phyloP scores from a whole-genome alignment of 495 filamentous ascomycete species.

The Aspergillus ostianus region DNA sequence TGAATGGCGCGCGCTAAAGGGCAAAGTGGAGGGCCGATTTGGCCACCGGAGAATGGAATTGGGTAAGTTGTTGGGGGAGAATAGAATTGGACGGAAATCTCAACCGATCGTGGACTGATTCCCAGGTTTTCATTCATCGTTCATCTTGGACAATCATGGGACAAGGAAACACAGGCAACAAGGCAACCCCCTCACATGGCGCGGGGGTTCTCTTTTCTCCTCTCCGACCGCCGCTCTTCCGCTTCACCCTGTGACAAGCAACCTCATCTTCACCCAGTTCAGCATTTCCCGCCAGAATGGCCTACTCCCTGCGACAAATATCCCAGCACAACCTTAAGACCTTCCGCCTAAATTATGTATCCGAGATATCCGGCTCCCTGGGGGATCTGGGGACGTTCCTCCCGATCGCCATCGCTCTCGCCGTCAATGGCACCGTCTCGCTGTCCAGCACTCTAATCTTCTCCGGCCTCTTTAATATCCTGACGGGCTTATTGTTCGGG shows the following conservation, averaged over 20 bases:
- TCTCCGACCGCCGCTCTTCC: neutral
- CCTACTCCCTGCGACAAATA: conserved; percentile 31
- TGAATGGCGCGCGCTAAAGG: conserved; percentile 26
- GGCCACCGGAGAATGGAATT: too few species aligned
- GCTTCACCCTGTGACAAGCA: neutral
- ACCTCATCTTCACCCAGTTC: neutral
- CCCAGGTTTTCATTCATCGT: too few species aligned
- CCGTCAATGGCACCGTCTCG: conserved; percentile 69
- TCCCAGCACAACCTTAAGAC: conserved; percentile 34
- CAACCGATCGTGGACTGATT: neutral
- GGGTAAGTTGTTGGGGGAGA: too few species aligned
- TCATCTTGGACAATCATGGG: too few species aligned
- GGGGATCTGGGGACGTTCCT: conserved; percentile 91
- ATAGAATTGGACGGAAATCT: neutral
- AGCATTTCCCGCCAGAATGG: conserved; percentile 24
- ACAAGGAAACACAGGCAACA: neutral
- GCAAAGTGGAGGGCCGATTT: too few species aligned
- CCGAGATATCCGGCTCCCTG: conserved; percentile 85
- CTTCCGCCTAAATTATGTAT: conserved; percentile 57
- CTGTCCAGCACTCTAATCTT: conserved; percentile 84
- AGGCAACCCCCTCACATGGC: neutral
- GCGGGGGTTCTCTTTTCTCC: neutral
- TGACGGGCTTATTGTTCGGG: conserved; percentile 78
- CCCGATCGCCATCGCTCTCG: conserved; percentile 81
- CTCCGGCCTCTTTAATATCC: conserved; percentile 79